Conservation (phyloP, 805 yeast species). For the Vanderwaltozyma polyspora region DNA sequence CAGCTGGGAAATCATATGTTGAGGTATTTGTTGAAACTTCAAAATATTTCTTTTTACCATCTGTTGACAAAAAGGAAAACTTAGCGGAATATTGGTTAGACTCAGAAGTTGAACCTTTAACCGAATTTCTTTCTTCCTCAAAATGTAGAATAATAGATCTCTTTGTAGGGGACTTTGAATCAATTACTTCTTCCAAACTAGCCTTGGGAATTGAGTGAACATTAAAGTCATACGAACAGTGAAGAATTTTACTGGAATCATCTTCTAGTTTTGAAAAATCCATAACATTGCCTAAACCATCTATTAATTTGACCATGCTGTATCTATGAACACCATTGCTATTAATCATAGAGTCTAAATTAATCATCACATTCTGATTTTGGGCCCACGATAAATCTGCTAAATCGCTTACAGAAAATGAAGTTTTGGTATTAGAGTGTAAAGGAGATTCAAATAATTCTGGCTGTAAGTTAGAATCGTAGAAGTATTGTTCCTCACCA, state of each 20-base stretch:
- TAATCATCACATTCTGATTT: constrained; percentile 33
- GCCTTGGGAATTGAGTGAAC: constrained; percentile 49
- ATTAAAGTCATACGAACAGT: constrained; percentile 34
- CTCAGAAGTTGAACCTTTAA: not conserved
- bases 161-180: constrained; percentile 29
- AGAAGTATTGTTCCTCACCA: constrained; percentile 18
- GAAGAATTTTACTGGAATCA: constrained; percentile 13
- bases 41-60: constrained; percentile 10
- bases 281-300: constrained; percentile 55
- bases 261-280: constrained; percentile 29
- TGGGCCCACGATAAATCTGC: constrained; percentile 34
- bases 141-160: constrained; percentile 27
- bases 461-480: constrained; percentile 41
- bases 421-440: constrained; percentile 21
- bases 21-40: constrained; percentile 20
- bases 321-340: constrained; percentile 46
- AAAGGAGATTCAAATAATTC: constrained; percentile 43
- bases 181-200: constrained; percentile 32
- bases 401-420: constrained; percentile 27
- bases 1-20: constrained; percentile 29
- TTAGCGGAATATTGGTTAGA: constrained; percentile 27
- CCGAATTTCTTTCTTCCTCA: constrained; percentile 19
- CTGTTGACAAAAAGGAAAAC: constrained; percentile 24
- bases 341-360: constrained; percentile 32
- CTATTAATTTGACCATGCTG: constrained; percentile 45